These are phyloP conservation scores for Inonotus obliquus DNA, from an alignment of 1,284 basidiomycete species.

Conservation along the genomic window DNA sequence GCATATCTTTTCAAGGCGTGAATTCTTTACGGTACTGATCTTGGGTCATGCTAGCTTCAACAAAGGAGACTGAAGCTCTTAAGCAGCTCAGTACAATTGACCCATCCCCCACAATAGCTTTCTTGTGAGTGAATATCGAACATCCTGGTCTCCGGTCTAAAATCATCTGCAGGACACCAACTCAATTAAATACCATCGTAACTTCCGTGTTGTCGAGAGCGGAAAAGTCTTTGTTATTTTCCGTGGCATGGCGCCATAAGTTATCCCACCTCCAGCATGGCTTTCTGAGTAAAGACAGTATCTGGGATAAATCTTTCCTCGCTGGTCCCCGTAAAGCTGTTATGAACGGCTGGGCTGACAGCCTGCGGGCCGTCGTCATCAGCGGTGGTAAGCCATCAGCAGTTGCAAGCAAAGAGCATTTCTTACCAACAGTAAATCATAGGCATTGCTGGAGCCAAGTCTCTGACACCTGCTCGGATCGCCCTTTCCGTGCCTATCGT, in stretches of 20 bases:
- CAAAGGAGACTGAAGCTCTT: background rate
- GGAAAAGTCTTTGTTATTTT: constrained; percentile 44
- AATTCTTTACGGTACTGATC: background rate
- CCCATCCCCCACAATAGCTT: constrained; percentile 22
- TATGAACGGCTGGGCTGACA: constrained; percentile 52
- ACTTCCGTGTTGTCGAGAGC: constrained; percentile 48
- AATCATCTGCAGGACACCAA: constrained; percentile 36
- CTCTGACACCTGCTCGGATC: constrained; percentile 56
- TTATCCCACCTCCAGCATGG: constrained; percentile 58
- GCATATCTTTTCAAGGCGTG: constrained; percentile 30
- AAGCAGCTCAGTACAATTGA: constrained; percentile 27
- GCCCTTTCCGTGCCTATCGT: constrained; percentile 70
- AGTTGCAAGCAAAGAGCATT: background rate
- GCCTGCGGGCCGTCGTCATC: constrained; percentile 56
- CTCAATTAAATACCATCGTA: constrained; percentile 50
- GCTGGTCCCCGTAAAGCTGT: constrained; percentile 56
- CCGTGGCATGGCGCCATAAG: constrained; percentile 72
- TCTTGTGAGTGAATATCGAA: constrained; percentile 20
- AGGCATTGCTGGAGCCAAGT: constrained; percentile 23
- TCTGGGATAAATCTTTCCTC: constrained; percentile 76
- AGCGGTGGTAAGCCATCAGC: constrained; percentile 48
- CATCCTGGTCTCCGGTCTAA: constrained; percentile 55
- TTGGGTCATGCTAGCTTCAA: background rate
- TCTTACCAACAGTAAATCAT: background rate
- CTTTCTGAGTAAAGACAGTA: constrained; percentile 65